Percentiles rank a stretch among this genome's conserved stretches.
These are phyloP conservation scores for Sporothrix schenckii DNA, from an alignment of 2,329 filamentous ascomycete genomes.

Conservation along the genomic window DNA sequence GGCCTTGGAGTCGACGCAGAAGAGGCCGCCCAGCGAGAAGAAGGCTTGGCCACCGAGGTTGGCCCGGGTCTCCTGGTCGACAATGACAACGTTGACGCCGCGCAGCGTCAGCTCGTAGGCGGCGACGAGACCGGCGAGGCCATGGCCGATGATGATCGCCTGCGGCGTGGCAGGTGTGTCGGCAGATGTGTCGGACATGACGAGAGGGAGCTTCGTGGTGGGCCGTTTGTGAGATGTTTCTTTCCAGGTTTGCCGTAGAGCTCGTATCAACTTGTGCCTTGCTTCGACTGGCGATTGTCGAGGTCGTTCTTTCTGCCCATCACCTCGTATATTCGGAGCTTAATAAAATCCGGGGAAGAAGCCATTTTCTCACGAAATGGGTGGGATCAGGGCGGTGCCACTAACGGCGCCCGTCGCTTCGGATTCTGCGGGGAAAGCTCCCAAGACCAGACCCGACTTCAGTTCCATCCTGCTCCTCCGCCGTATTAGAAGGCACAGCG, in stretches of 20 bases:
- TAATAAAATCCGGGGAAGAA: neutral
- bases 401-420: neutral
- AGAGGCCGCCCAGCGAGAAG: conserved; percentile 65
- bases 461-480: neutral
- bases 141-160: conserved; percentile 60
- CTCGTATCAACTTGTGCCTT: no score
- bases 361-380: neutral
- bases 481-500: neutral
- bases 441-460: neutral
- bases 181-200: neutral
- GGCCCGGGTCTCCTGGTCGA: conserved; percentile 62
- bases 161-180: conserved; percentile 39
- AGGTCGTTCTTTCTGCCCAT: conserved; percentile 2
- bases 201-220: neutral
- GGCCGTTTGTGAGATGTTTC: neutral
- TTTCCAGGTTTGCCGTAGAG: no score
- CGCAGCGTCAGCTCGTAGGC: conserved; percentile 59
- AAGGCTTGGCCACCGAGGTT: conserved; percentile 65
- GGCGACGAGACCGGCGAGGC: conserved; percentile 62
- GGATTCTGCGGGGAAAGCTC: conserved; percentile 22
- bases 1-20: conserved; percentile 60
- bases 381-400: neutral
- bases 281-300: neutral
- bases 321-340: neutral
- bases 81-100: conserved; percentile 53